Evolutionary conservation across 345 rosid genomes (phyloP), one percentile per base, ranked within the genome.

Genomic region (Cardiospermum halicacabum): DNA sequence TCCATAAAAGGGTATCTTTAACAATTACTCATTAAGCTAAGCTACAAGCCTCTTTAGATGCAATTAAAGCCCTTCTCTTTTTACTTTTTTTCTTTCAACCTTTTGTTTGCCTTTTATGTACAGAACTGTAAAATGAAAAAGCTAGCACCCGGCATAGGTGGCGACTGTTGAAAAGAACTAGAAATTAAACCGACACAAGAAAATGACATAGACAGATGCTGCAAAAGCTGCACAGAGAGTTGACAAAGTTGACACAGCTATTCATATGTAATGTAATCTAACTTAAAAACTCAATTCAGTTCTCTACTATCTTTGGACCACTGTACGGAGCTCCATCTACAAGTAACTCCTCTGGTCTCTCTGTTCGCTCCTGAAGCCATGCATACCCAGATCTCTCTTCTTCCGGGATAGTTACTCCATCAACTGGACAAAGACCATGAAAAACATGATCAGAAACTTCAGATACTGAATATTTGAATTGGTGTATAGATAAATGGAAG

Each of bases 351-450:
- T 74, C 81, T 2, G 90, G 96, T 3, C 63, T 73, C 55, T 75
- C 73, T 53, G 74, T 82, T 72, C 81, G 81, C 72, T 91, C 91
- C 60, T 79, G 77, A 28, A 94, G 90, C 97, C 96, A 91, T 11
- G 90, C 93, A 70, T 75, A 53, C 11, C 76, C 66, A 69, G 78
- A 78, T 60, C 45, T 74, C 60, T 84, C 87, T 66, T 80, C 91
- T 65, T 80, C 95, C 6, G 79, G 65, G 15, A 76, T 59, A 2
- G 80, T 68, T 16, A 76, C 69, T 1, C 74, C 84, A 11, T 68
- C 90, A 7, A 67, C 91, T 77, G 81, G 45, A 62, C 34, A 34
- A 16, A 3, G 19, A 68, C 30, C 25, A n/a, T n/a, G 19, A 2
- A 26, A 15, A 26, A 28, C 50, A 47, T 60, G 8, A 30, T 40